Evolutionary conservation across 148 eudicot species (phyloP).

Genomic region (Arbutus unedo): DNA sequence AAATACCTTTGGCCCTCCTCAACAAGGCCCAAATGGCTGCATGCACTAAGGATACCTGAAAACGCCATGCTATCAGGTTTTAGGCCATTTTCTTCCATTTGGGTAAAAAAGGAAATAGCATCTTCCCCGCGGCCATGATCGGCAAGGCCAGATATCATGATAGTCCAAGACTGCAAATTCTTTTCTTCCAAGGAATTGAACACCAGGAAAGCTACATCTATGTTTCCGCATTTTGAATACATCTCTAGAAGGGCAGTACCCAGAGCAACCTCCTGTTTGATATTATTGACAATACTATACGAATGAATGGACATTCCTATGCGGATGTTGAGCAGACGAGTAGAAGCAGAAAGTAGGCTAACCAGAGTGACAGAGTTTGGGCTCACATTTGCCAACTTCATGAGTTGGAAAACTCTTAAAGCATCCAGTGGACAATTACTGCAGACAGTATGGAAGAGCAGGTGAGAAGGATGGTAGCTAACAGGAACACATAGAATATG

Average conservation of each 20-base stretch:
- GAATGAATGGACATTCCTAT: conserved; percentile 37
- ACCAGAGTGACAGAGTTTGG: conserved; percentile 51
- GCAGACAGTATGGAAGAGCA: conserved; percentile 12
- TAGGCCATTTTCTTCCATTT: conserved; percentile 32
- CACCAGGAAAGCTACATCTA: conserved; percentile 29
- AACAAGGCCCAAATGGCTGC: conserved; percentile 41
- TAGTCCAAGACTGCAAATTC: conserved; percentile 41
- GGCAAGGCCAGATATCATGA: conserved; percentile 41
- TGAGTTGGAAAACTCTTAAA: conserved; percentile 28
- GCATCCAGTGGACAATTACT: conserved; percentile 32
- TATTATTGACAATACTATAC: conserved; percentile 19
- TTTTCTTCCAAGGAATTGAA: conserved; percentile 31
- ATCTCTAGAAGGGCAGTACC: conserved; percentile 42
- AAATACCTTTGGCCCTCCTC: conserved; percentile 30
- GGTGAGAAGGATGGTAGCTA: neutral
- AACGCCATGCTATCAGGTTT: conserved; percentile 35
- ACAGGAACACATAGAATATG: neutral
- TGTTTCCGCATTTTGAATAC: conserved; percentile 40
- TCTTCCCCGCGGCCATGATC: conserved; percentile 35
- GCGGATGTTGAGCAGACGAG: conserved; percentile 29
- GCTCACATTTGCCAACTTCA: conserved; percentile 30
- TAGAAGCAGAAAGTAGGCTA: conserved; percentile 46
- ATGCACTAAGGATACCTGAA: conserved; percentile 36
- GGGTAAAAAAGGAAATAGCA: conserved; percentile 32
- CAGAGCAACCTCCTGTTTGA: conserved; percentile 24